Evolutionary conservation across 352 stramenopile genomes (phyloP), one percentile per base, ranked within the genome.

Genomic region (Globisporangium abappressorium): DNA sequence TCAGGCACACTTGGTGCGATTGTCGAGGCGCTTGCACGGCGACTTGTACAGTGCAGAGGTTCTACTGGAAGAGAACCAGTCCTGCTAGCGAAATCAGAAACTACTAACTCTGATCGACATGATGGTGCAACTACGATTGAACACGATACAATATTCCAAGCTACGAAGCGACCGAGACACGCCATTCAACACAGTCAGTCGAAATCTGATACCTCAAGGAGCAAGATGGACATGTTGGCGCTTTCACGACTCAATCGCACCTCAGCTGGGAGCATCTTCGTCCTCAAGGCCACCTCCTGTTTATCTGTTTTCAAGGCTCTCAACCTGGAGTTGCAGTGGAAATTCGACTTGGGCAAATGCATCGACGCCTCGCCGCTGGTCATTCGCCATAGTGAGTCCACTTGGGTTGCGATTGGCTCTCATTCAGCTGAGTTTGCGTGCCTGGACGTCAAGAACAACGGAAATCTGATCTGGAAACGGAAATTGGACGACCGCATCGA

Each of bases 331-430:
- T 33, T 78, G 9, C 36, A 41, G 4, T 89, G 78, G 68, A 38
- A 60, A 51, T 66, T 78, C 1, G 66, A 91, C 73, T 61, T 91
- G 26, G 51, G 62, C 9, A 89, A 90, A 38, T 91, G 83, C 58
- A 80, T 91, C 18, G 83, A 91, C 49, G 83, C 83, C 11, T 91
- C 83, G 22, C 83, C 82, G 6, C 66, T 90, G 3, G 66, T 91
- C 26, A 65, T 89, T 47, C 62, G 75, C 22, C 70, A 57, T 36
- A 30, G 22, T 22, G 18, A 51, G 2, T 69, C 58, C 15, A 79
- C 70, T 1, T 79, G 68, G 64, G 76, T 66, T 6, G 70, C 84
- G 38, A 65, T 90, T 28, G 83, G 83, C 3, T 90, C 83, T 1
- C 83, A 91, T 26, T 80, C 83, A 12, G 58, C 57, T 8, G 54